Conservation (phyloP, 2,329 filamentous ascomycete genomes). For the Cordyceps farinosa region DNA sequence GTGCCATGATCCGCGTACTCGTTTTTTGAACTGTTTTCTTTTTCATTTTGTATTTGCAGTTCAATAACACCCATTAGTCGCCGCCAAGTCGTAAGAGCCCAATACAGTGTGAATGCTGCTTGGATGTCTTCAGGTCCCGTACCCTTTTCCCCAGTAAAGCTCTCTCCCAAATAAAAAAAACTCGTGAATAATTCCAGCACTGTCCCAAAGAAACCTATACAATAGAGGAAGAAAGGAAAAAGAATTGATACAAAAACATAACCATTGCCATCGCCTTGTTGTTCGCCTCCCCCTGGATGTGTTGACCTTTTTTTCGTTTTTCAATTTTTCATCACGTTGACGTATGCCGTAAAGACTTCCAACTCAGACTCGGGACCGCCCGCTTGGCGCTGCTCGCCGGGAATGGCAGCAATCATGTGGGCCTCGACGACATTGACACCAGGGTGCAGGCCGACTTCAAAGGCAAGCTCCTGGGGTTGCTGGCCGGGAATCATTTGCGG, state of each 20-base stretch:
- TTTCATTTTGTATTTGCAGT: background rate
- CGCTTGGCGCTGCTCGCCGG: conserved; percentile 53
- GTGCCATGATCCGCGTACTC: background rate
- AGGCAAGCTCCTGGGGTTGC: conserved; percentile 60
- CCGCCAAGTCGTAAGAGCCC: background rate
- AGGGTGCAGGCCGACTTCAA: conserved; percentile 66
- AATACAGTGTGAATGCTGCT: background rate
- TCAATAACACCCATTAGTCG: background rate
- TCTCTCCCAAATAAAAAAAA: background rate
- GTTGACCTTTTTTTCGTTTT: background rate
- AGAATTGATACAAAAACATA: background rate
- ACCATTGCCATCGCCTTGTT: background rate
- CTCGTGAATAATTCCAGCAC: background rate
- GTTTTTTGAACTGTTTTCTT: background rate
- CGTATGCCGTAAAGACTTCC: conserved; percentile 73
- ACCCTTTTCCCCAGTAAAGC: background rate
- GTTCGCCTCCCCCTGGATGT: background rate
- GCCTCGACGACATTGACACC: conserved; percentile 78
- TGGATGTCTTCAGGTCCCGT: background rate
- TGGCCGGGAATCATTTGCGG: conserved; percentile 52
- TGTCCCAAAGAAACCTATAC: background rate
- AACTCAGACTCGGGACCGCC: conserved; percentile 66
- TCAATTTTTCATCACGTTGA: conserved; percentile 60
- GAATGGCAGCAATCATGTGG: conserved; percentile 70
- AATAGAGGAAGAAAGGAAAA: background rate